Percentiles rank a stretch among this genome's conserved stretches.
These are phyloP conservation scores for Chenopodium suecicum DNA, from an alignment of 148 eudicot genomes.

Conservation along the genomic window DNA sequence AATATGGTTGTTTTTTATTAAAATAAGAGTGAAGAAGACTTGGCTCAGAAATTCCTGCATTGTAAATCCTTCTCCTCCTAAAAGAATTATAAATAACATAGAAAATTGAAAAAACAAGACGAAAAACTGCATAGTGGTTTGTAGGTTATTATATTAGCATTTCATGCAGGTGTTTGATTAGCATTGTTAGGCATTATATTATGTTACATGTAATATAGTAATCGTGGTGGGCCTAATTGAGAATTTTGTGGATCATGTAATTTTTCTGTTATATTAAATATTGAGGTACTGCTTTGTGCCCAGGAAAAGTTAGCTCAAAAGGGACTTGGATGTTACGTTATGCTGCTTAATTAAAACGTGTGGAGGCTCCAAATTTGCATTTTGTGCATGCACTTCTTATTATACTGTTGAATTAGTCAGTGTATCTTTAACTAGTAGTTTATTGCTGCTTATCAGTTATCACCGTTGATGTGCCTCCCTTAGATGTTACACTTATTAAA, in stretches of 20 bases:
- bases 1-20: too few relatives aligned
- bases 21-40: not conserved
- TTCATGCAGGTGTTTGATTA: not conserved
- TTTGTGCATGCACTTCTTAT: not conserved
- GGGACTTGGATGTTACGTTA: not conserved
- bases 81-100: not conserved
- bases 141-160: not conserved
- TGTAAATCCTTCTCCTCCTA: not conserved
- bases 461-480: not conserved
- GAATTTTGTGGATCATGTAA: not conserved
- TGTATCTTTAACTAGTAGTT: not conserved
- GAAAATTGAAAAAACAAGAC: not conserved
- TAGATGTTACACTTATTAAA: not conserved
- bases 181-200: not conserved
- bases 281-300: not conserved
- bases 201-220: not conserved
- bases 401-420: not conserved
- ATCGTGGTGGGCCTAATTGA: not conserved
- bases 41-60: not conserved
- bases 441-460: not conserved
- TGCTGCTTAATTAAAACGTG: not conserved
- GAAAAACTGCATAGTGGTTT: not conserved
- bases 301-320: not conserved
- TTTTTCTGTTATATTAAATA: not conserved
- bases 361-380: not conserved